Evolutionary conservation across 176 grass and related monocot species (phyloP), one percentile per base, ranked within the genome.

Genomic region (Elaeis guineensis): DNA sequence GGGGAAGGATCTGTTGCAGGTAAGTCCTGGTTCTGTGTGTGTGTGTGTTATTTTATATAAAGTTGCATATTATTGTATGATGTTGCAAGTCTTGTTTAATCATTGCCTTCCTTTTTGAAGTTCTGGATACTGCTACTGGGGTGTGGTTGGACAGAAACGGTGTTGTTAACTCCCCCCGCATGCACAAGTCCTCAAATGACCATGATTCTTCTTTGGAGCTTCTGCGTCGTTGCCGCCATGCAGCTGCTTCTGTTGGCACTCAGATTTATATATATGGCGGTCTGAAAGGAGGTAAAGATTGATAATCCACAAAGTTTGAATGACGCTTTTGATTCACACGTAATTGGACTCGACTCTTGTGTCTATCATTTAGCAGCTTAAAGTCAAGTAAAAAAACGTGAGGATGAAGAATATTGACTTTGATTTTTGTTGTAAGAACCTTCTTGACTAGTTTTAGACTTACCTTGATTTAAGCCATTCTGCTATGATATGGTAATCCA

Each of bases 91-190:
- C 35, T 44, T 44, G 8, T 44, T 44, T 44, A 3, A 44, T 44
- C 35, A 44, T 39, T 12, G 35, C 79, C 35, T 48, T 59, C 39
- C 15, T 63, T 77, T 78, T 72, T 89, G 52, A 52, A 98, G 93
- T 98, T 65, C 67, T 98, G 63, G 93, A 98, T 72, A 98, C 93
- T 70, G 93, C 93, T 85, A 87, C 93, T 90, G 93, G 93, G 72
- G 79, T 92, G 75, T 98, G 93, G 93, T 77, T 98, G 82, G 87
- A 98, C 75, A 83, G 73, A 89, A 89, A 92, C 85, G 93, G 93
- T 63, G 92, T 89, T 66, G 93, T 98, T 53, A 92, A 84, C 17
- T 76, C 70, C 14, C 8, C 84, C 70, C 82, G 81, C 17, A 74
- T 70, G 76, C 83, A 85, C 62, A 98, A 89, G 64, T 80, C 87